phyloP scores from a whole-genome alignment of 768 basidiomycete species.

The Tylopilus subfusipes region DNA sequence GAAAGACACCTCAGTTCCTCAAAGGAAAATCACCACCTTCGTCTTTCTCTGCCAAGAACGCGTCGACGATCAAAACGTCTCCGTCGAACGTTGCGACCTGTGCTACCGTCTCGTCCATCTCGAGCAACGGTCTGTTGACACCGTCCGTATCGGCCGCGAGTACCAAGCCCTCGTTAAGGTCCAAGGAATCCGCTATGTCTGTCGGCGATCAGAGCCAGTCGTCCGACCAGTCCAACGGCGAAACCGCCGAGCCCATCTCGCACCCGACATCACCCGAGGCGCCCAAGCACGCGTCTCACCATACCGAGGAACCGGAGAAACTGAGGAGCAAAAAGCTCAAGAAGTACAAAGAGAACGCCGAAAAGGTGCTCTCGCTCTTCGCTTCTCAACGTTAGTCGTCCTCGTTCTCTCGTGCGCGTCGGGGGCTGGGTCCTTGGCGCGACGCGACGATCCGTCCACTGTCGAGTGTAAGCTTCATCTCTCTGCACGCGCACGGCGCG shows the following conservation, averaged over 20 bases:
- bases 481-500: neutral
- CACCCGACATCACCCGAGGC: conserved; percentile 31
- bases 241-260: conserved; percentile 30
- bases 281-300: conserved; percentile 27
- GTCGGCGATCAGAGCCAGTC: conserved; percentile 69
- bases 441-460: conserved; percentile 1
- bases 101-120: conserved; percentile 33
- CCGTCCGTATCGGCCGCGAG: conserved; percentile 59
- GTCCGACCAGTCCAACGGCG: conserved; percentile 67
- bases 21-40: conserved; percentile 61
- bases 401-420: conserved; percentile 1
- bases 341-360: conserved; percentile 85
- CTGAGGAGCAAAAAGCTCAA: conserved; percentile 72
- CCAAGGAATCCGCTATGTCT: conserved; percentile 75
- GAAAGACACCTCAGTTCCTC: conserved; percentile 73
- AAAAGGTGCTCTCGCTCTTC: conserved; percentile 81
- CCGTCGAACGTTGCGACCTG: conserved; percentile 43
- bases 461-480: conserved; percentile 20
- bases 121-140: conserved; percentile 52
- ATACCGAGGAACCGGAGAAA: conserved; percentile 50
- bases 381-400: conserved; percentile 59
- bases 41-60: conserved; percentile 34
- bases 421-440: conserved; percentile 27
- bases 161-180: conserved; percentile 58
- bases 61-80: conserved; percentile 34